Evolutionary conservation across 352 stramenopile genomes (phyloP).

Genomic region (Globisporangium mamillatum): DNA sequence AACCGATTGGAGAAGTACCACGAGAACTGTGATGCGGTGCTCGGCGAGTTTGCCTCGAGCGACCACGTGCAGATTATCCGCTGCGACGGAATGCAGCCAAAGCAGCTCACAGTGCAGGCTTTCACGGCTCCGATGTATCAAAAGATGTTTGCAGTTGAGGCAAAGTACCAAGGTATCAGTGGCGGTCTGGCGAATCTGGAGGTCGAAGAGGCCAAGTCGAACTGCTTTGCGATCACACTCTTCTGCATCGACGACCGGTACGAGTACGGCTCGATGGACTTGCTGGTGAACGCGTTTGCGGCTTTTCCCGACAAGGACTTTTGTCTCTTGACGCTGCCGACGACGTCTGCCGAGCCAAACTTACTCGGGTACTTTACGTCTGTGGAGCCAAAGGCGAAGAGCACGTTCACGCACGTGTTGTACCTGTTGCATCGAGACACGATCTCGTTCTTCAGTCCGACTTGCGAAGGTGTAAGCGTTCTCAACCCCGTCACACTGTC

Average conservation of each 20-base stretch:
- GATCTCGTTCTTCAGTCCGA: conserved; percentile 51
- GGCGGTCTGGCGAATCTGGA: conserved; percentile 28
- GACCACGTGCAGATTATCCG: conserved; percentile 46
- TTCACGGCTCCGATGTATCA: conserved; percentile 56
- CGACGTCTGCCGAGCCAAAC: conserved; percentile 39
- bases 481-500: conserved; percentile 34
- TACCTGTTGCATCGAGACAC: conserved; percentile 58
- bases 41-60: conserved; percentile 35
- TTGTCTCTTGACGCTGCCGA: conserved; percentile 54
- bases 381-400: conserved; percentile 34
- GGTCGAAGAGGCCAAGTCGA: conserved; percentile 39
- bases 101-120: conserved; percentile 32
- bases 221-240: conserved; percentile 63
- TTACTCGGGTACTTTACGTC: conserved; percentile 49
- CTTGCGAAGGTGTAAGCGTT: conserved; percentile 24
- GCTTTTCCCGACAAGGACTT: conserved; percentile 52
- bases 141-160: conserved; percentile 37
- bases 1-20: conserved; percentile 86
- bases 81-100: conserved; percentile 54
- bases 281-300: conserved; percentile 52
- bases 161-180: conserved; percentile 21
- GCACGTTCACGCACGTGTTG: conserved; percentile 53
- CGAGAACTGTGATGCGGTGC: conserved; percentile 50
- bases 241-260: conserved; percentile 60
- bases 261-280: conserved; percentile 35